These are phyloP conservation scores for Hordeum pubiflorum DNA, from an alignment of 202 grass and related monocot genomes.

Conservation along the genomic window DNA sequence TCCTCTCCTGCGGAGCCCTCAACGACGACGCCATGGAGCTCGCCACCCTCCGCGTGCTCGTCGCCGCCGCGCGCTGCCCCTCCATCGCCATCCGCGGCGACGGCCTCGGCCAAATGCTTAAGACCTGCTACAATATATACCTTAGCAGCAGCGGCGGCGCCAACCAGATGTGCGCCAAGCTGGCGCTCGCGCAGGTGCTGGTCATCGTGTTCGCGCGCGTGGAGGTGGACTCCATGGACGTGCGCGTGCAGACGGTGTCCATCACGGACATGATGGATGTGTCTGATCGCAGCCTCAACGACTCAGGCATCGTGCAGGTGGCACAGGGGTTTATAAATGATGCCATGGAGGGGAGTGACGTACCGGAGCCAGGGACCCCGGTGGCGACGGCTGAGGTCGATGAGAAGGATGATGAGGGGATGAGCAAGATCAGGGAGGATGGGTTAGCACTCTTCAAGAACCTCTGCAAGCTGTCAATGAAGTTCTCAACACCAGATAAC, in stretches of 20 bases:
- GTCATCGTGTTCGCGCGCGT: slow-evolving; percentile 62
- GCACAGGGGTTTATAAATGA: slow-evolving; percentile 91
- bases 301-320: slow-evolving; percentile 68
- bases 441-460: slow-evolving; percentile 79
- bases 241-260: slow-evolving; percentile 47
- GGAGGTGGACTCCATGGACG: slow-evolving; percentile 48
- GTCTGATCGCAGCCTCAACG: slow-evolving; percentile 80
- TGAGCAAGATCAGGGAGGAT: slow-evolving; percentile 63
- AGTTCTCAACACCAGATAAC: slow-evolving; percentile 69
- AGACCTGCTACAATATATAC: slow-evolving; percentile 90
- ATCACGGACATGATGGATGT: slow-evolving; percentile 89
- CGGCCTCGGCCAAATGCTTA: slow-evolving; percentile 62
- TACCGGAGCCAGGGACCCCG: slow-evolving; percentile 24
- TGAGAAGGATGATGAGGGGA: slow-evolving; percentile 31
- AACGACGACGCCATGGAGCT: slow-evolving; percentile 75
- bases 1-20: slow-evolving; percentile 53
- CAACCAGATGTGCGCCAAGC: slow-evolving; percentile 91
- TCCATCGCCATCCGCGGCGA: slow-evolving; percentile 70
- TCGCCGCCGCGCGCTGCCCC: slow-evolving; percentile 63
- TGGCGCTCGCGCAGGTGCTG: slow-evolving; percentile 80
- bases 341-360: slow-evolving; percentile 56
- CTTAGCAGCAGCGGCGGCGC: slow-evolving; percentile 70
- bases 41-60: slow-evolving; percentile 59
- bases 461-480: slow-evolving; percentile 91
- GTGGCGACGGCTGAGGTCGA: slow-evolving; percentile 2